These are phyloP conservation scores for Dendrothele bispora DNA, from an alignment of 768 basidiomycete genomes.

Conservation along the genomic window DNA sequence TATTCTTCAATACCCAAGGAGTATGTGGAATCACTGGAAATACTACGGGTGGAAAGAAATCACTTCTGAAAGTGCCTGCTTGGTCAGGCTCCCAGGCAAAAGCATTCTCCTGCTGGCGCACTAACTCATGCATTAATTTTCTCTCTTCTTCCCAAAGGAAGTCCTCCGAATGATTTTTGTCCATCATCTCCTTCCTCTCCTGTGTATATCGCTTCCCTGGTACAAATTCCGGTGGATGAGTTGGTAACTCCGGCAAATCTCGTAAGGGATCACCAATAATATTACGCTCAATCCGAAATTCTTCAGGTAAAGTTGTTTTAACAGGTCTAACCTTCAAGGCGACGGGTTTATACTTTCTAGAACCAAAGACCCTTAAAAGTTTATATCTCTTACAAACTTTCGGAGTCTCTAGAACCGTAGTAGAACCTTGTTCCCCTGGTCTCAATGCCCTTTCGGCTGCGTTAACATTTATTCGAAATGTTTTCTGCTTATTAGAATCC, in stretches of 20 bases:
- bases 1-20: no score
- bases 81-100: conserved; percentile 27
- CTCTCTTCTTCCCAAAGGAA: background rate
- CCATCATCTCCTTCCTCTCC: background rate
- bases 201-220: background rate
- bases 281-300: conserved; percentile 17
- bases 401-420: no score
- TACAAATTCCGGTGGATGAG: conserved; percentile 6
- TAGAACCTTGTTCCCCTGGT: no score
- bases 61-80: conserved; percentile 16
- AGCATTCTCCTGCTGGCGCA: conserved; percentile 7
- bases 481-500: no score
- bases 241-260: conserved; percentile 3
- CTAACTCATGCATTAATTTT: background rate
- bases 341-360: conserved; percentile 25
- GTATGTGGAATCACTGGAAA: conserved; percentile 19
- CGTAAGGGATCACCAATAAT: conserved; percentile 11
- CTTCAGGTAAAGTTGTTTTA: conserved; percentile 11
- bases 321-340: conserved; percentile 15
- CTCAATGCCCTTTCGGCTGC: no score
- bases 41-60: conserved; percentile 16
- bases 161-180: background rate
- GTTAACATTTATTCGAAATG: no score
- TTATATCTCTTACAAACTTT: no score
- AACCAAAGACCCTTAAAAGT: no score